Evolutionary conservation across 2,329 filamentous ascomycete species (phyloP), one percentile per base, ranked within the genome.

Genomic region (Neofusicoccum laricinum): DNA sequence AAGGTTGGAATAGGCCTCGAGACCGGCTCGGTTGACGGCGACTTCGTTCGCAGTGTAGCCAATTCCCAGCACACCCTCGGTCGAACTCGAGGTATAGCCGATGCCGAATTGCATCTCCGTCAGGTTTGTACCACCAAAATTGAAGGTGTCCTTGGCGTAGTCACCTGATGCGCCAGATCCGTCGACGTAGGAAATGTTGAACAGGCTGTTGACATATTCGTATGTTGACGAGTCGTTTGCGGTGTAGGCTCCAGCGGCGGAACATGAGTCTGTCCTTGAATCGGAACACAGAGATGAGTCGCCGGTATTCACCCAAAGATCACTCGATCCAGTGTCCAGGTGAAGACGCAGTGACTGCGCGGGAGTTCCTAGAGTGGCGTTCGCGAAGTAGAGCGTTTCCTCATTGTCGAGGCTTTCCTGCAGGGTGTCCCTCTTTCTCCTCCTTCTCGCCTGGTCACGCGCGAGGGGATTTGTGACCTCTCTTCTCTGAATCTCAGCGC

Each of bases 101-200:
- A 93, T 81, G 66, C 90, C 90, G 69, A 93, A 91, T 71, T 93
- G 89, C 63, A 92, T 78, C 64, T 79, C 76, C 3, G 80, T 67
- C 36, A 93, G 69, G 1, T 76, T 82, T 34, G 82, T 75, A 21
- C 79, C 79, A 12, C 85, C 87, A 61, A 93, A 80, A 4, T 77
- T 79, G 64, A 96, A 78, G 0, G 83, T 89, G 72, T 97, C 93
- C 4, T 85, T 88, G 2, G 87, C 91, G 74, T 96, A 97, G 76
- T 95, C 90, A 38, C 93, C 93, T 1, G 79, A 75, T 0, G 92
- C 90, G 4, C 88, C 87, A 0, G 90, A 90, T 50, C 91, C 91
- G 76, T 97, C 93, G 45, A 90, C 89, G 69, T 97, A 97, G 1
- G 88, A 88, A 68, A 97, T 96, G 78, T 94, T 93, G 80, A 97